Base-by-base conservation (phyloP, 2,329 filamentous ascomycete genomes). In the Aspergillus proliferans region DNA sequence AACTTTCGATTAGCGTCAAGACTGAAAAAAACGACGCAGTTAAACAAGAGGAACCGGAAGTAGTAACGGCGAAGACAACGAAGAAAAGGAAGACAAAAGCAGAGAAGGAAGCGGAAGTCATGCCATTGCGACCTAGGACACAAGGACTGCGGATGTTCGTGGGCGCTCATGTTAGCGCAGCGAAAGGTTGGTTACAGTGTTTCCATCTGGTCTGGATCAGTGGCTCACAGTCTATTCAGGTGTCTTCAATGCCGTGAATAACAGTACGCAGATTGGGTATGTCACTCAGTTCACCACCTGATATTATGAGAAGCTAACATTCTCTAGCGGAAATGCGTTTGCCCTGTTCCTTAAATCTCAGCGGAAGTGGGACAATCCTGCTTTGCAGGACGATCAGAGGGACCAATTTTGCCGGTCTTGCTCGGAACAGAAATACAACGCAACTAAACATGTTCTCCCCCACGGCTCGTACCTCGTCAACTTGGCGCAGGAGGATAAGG, bases 381-480 rank as follows among this genome's bases (percentile, higher is more conserved):
- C 87, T 0, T 77, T 98, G 4, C 77, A 85, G 22, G 70, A 82
- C 36, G 83, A 86, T 22, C 81, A 85, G 47, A 77, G 80, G 45
- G 76, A 82, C 39, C 78, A 82, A 36, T 98, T 97, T 71, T 80
- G 80, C 48, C 76, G 77, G 40, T 73, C 82, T 28, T 88, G 88
- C 63, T 75, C 80, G 45, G 73, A 84, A 45, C 83, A 92, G 65
- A 73, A 74, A 45, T 95, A 92, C 68, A 83, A 88, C 61, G 80
- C 83, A 6, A 76, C 76, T 33, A 76, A 73, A 53, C 85, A 88
- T 70, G 81, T 90, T 61, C 82, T 98, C 1, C 93, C 93, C 0
- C 93, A 98, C 66, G 93, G 93, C 30, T 95, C 88, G 1, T 98
- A 98, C 67, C 85, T 98, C 6, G 90, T 98, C 62, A 98, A 98